Evolutionary conservation across 495 filamentous ascomycete species (phyloP), one percentile per base, ranked within the genome.

Genomic region (Monascus purpureus): DNA sequence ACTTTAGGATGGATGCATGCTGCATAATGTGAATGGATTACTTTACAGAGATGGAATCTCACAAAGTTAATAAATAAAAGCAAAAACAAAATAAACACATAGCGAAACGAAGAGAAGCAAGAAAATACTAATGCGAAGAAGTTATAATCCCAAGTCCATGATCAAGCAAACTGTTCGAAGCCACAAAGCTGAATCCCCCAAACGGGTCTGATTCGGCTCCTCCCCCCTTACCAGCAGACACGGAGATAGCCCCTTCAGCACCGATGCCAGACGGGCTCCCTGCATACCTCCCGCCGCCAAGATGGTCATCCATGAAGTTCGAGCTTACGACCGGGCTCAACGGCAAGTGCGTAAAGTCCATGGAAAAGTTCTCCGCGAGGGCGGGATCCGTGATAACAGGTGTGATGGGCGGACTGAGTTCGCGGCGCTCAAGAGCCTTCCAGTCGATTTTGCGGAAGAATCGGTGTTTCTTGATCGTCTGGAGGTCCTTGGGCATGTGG

Each of bases 361-460:
- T 55, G 2, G 77, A 71, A 55, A 97, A 97, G 53, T 96, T 96
- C 69, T 97, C 90, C 1, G 90, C 90, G 6, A 93, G 63, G 45
- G 87, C 84, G 0, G 92, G 92, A 44, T 96, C 83, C 0, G 90
- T 95, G 39, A 97, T 82, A 38, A 95, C 58, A 2, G 90, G 90
- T 45, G 78, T 68, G 41, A 97, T 95, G 1, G 90, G 90, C 3
- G 90, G 76, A 27, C 77, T 72, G 29, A 93, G 32, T 46, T 94
- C 82, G 26, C 88, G 67, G 24, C 67, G 64, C 30, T 77, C 82
- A 9, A 97, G 67, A 31, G 69, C 71, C 49, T 69, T 73, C 90
- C 90, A 97, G 61, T 97, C 77, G 45, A 96, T 86, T 59, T 83
- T 88, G 33, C 82, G 71, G 70, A 97, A 97, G 65, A 97, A 96